These are phyloP conservation scores for Suillus subluteus DNA, from an alignment of 768 basidiomycete genomes.

Conservation along the genomic window DNA sequence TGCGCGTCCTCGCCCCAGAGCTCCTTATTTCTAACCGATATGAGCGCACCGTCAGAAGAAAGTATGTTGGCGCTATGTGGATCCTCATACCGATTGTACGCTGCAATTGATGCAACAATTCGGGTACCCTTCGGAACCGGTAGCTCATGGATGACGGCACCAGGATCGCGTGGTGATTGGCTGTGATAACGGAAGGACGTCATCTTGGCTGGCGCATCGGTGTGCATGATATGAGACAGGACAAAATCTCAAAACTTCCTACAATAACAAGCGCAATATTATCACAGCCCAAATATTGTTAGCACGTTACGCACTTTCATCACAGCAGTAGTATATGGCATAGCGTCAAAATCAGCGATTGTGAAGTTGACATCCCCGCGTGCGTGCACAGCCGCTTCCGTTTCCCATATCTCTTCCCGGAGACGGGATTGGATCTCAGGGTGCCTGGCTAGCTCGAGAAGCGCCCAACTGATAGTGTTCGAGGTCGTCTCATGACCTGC, in stretches of 20 bases:
- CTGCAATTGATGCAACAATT: conserved; percentile 55
- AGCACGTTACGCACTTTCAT: conserved; percentile 40
- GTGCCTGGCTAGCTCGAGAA: conserved; percentile 63
- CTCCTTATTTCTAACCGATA: conserved; percentile 26
- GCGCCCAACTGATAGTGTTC: conserved; percentile 59
- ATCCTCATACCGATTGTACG: conserved; percentile 51
- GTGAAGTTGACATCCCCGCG: conserved; percentile 44
- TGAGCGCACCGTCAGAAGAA: background rate
- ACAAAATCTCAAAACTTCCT: conserved; percentile 53
- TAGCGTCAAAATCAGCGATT: conserved; percentile 49
- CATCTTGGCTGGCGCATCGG: conserved; percentile 54
- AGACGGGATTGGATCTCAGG: conserved; percentile 62
- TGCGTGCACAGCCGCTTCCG: conserved; percentile 29
- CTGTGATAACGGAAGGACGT: conserved; percentile 60
- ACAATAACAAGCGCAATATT: background rate
- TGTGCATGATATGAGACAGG: conserved; percentile 57
- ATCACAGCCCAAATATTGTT: background rate
- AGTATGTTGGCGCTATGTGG: background rate
- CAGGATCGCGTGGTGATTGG: conserved; percentile 52
- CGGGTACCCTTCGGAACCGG: conserved; percentile 55
- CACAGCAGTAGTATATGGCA: conserved; percentile 52
- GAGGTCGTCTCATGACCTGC: conserved; percentile 68
- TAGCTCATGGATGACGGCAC: conserved; percentile 44
- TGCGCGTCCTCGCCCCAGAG: conserved; percentile 37
- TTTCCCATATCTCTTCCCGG: conserved; percentile 54